These are phyloP conservation scores for Schizophyllum amplum DNA, from an alignment of 1,284 basidiomycete genomes.

Conservation along the genomic window DNA sequence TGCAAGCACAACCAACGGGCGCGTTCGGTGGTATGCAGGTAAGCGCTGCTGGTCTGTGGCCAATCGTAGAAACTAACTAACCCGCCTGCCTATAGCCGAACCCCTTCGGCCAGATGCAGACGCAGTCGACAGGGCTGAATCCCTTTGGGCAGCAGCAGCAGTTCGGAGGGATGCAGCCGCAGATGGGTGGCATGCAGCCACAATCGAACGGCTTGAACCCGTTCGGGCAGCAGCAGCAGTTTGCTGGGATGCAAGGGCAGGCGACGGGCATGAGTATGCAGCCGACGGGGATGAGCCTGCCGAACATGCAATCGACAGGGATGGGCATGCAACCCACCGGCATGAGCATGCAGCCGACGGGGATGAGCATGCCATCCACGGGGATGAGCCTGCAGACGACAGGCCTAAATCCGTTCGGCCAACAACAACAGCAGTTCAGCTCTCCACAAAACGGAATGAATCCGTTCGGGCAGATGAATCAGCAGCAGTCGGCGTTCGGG, in stretches of 20 bases:
- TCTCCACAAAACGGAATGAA: background rate
- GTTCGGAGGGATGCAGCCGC: background rate
- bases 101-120: background rate
- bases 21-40: background rate
- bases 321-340: too few relatives aligned
- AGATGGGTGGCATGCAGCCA: background rate
- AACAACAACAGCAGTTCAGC: background rate
- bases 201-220: background rate
- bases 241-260: too few relatives aligned
- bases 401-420: background rate
- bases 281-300: too few relatives aligned
- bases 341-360: too few relatives aligned
- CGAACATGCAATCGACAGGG: too few relatives aligned
- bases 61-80: too few relatives aligned
- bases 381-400: too few relatives aligned
- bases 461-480: background rate
- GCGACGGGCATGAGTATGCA: too few relatives aligned
- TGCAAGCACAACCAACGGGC: too few relatives aligned
- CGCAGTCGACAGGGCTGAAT: background rate
- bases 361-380: too few relatives aligned
- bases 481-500: background rate
- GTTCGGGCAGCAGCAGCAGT: background rate
- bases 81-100: too few relatives aligned
- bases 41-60: background rate
- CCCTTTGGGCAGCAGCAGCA: background rate